Conservation (phyloP, 177 flowering plant species). For the Telopea speciosissima region DNA sequence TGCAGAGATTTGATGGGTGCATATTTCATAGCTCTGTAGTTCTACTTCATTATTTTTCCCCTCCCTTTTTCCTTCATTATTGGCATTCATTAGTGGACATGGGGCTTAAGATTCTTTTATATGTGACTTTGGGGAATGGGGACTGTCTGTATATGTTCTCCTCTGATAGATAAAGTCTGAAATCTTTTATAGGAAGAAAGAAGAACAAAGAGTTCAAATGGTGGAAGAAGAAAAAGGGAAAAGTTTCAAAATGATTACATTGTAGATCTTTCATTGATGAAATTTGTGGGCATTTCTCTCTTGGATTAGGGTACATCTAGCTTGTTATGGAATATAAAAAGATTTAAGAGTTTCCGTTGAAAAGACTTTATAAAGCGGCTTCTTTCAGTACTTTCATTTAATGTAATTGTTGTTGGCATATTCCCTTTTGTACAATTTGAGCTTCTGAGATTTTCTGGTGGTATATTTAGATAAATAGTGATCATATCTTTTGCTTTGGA, state of each 20-base stretch:
- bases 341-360: conserved; percentile 7
- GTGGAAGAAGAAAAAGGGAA: neutral
- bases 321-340: neutral
- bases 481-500: no score
- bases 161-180: conserved; percentile 3
- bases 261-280: conserved; percentile 1
- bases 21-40: neutral
- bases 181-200: neutral
- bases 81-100: neutral
- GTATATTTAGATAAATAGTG: neutral
- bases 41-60: neutral
- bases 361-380: neutral
- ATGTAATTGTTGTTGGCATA: conserved; percentile 9
- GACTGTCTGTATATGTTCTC: neutral
- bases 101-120: conserved; percentile 4
- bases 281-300: conserved; percentile 3
- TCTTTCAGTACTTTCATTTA: no score
- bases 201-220: neutral
- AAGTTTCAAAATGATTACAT: neutral
- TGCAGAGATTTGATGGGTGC: conserved; percentile 44
- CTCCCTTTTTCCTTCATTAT: neutral
- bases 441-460: conserved; percentile 4
- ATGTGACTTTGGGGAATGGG: conserved; percentile 3
- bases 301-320: neutral
- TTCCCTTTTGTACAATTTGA: conserved; percentile 11